Evolutionary conservation across 2,329 filamentous ascomycete genomes (phyloP).

Genomic region (Fusarium dlaminii): DNA sequence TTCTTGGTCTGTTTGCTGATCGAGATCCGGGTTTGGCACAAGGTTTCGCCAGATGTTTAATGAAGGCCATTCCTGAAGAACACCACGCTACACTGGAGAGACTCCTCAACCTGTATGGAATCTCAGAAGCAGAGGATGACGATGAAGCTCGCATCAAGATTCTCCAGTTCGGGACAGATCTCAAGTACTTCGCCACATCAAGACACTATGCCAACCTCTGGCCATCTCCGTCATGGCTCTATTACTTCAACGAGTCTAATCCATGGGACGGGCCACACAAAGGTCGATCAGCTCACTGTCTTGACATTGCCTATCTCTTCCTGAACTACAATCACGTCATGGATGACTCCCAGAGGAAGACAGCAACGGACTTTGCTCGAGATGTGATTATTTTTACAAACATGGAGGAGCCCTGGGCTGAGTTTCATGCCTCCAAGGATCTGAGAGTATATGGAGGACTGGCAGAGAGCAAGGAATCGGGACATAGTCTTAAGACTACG

Average conservation of each 20-base stretch:
- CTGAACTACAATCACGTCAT: neutral
- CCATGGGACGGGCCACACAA: neutral
- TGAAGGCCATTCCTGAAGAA: accelerated
- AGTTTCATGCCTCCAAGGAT: neutral
- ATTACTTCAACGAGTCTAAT: neutral
- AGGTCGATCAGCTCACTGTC: neutral
- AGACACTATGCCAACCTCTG: neutral
- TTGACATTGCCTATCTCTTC: neutral
- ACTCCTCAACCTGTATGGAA: neutral
- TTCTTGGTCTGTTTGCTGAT: neutral
- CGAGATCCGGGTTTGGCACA: neutral
- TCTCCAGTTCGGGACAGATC: neutral
- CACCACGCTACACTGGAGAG: accelerated
- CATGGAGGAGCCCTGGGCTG: neutral
- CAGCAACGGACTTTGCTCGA: neutral
- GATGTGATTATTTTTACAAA: neutral
- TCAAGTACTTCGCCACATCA: neutral
- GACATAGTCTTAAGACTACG: accelerated
- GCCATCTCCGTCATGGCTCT: neutral
- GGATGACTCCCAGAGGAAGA: neutral
- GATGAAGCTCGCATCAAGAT: accelerated
- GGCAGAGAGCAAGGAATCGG: accelerated
- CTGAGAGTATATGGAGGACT: neutral
- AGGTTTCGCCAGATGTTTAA: neutral
- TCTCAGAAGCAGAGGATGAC: neutral